Evolutionary conservation across 192 early-diverging fungal genomes (phyloP), one percentile per base, ranked within the genome.

Genomic region (Backusella sp.): DNA sequence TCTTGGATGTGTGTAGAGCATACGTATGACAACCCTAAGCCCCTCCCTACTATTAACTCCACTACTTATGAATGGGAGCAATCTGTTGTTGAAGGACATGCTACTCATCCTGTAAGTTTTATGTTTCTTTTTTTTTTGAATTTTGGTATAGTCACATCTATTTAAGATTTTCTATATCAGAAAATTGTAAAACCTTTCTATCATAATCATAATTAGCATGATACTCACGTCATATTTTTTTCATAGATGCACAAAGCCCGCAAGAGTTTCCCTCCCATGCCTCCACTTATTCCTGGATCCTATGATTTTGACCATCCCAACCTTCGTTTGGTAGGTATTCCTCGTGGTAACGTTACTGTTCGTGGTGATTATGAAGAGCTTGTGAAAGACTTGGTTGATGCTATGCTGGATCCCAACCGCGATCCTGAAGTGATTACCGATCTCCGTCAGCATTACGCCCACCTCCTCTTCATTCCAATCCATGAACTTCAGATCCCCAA

Each of bases 41-140:
- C 76, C 17, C 21, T 76, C 0, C 86, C 83, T 21, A 68, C 77
- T 11, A 59, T 86, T 11, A 21, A 35, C 0, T 87, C 89, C 1
- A 76, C 84, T 1, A 82, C 84, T 12, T 73, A 90, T 12, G 89
- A 88, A 42, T 92, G 91, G 91, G 91, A 92, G 66, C 90, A 92
- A 76, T 77, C 80, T 67, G 79, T 92, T 19, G 66, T 89, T 8
- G 91, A 92, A 68, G 91, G 91, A 15, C 91, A 92, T 76, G 86
- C 90, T n/a, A 88, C 89, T 0, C 91, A 92, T 69, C 91, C 91
- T 9, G 82, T 84, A 82, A 80, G 70, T 75, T 21, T 67, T 14
- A 26, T 39, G 5, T 19, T 11, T 66, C 7, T 8, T n/a, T 17
- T 23, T 34, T 49, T 23, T 36, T 11, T 6, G 14, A 12, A 12